Evolutionary conservation across 148 eudicot species (phyloP), one percentile per base, ranked within the genome.

Genomic region (Amaranthus palmeri): DNA sequence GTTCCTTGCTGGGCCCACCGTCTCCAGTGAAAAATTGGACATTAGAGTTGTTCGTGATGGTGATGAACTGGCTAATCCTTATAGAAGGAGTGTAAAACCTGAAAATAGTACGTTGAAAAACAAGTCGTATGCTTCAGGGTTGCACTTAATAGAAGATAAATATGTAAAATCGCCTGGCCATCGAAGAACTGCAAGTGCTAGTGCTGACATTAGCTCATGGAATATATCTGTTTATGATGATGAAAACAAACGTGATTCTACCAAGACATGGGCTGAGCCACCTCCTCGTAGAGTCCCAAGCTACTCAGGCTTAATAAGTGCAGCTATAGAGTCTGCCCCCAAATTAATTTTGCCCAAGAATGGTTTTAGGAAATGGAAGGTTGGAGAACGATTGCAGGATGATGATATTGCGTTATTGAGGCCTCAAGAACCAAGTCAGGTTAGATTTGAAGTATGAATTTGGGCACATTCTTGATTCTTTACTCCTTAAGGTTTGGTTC

Each of bases 151-250:
- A 70, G 82, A 82, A 69, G 75, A 66, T 64, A 77, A 59, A 60
- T 83, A 81, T 66, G 87, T 73, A 14, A 90, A 86, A 76, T 61
- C 74, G 7, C 61, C 79, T 54, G 86, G 87, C 13, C 96, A 88
- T 78, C 84, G 92, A 67, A 88, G 96, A 75, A 82, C 90, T 8
- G 92, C 91, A 14, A 90, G 96, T 81, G 96, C 92, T 58, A 72
- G 80, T 70, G 90, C 96, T 72, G 96, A 88, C 68, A 88, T 88
- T 72, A 81, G 86, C 67, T 71, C 87, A 6, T 88, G 84, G 89
- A 83, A 84, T 65, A 87, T 88, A 71, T 73, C 76, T 3, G 83
- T 88, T 47, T 62, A 18, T 46, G 88, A 91, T 63, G 86, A 80
- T 69, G 74, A 71, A 71, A 76, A 71, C 40, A 69, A 73, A n/a